Conservation (phyloP, 257 asterid species). For the Fraxinus anomala region DNA sequence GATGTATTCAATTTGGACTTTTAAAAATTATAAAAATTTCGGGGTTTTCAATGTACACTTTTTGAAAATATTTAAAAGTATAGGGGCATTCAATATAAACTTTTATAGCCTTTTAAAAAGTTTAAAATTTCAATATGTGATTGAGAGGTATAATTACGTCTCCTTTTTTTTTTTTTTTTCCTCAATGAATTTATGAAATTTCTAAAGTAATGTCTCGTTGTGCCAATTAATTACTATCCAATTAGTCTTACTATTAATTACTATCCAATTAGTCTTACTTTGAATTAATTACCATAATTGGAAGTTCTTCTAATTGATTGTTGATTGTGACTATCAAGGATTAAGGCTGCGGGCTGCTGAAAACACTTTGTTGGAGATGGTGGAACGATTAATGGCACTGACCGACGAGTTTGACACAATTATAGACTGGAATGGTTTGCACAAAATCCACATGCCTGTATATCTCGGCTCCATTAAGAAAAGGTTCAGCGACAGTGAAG, state of each 20-base stretch:
- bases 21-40: no score
- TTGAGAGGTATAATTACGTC: no score
- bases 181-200: neutral
- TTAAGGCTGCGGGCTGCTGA: conserved; percentile 44
- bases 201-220: neutral
- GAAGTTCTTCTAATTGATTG: neutral
- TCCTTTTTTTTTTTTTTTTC: neutral
- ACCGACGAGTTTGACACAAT: conserved; percentile 44
- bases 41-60: no score
- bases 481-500: no score
- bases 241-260: no score
- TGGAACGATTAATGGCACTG: conserved; percentile 42
- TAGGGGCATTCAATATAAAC: no score
- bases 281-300: neutral
- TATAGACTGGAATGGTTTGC: conserved; percentile 40
- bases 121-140: conserved; percentile 6
- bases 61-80: no score
- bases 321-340: conserved; percentile 20
- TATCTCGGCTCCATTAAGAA: no score
- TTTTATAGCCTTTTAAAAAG: no score
- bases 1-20: no score
- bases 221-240: no score
- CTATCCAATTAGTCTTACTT: no score
- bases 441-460: conserved; percentile 43
- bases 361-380: conserved; percentile 55